Evolutionary conservation across 2,329 filamentous ascomycete species (phyloP).

Genomic region (Aspergillus brunneoviolaceus): DNA sequence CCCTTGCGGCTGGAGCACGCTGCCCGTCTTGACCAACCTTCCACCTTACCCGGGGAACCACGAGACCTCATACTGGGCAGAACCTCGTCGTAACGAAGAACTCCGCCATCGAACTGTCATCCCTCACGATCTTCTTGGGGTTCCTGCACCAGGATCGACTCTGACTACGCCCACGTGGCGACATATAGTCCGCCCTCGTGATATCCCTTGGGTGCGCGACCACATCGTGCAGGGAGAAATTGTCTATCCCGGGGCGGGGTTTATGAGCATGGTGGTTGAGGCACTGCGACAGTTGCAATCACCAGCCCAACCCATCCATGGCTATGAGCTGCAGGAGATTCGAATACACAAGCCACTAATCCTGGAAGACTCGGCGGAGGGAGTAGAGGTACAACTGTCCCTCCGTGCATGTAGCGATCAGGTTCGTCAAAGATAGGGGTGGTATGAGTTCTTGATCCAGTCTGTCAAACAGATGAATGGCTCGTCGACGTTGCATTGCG

Average conservation of each 20-base stretch:
- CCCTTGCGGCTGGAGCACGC: neutral
- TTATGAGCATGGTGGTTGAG: slow-evolving; percentile 27
- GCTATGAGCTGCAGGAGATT: neutral
- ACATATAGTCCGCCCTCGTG: slow-evolving; percentile 24
- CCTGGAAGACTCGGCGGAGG: neutral
- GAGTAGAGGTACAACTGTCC: neutral
- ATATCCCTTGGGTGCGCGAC: slow-evolving; percentile 33
- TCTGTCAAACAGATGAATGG: neutral
- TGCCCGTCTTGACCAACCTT: slow-evolving; percentile 12
- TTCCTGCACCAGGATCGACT: neutral
- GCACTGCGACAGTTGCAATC: slow-evolving; percentile 11
- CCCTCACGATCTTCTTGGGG: slow-evolving; percentile 22
- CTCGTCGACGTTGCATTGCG: neutral
- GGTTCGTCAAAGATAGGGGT: neutral
- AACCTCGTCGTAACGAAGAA: slow-evolving; percentile 10
- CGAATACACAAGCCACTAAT: neutral
- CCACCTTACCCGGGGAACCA: slow-evolving; percentile 22
- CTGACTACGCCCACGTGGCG: slow-evolving; percentile 26
- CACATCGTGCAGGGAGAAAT: slow-evolving; percentile 31
- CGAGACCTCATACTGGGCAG: slow-evolving; percentile 11
- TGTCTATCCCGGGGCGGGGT: slow-evolving; percentile 32
- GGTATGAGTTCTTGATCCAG: neutral
- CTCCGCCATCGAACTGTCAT: slow-evolving; percentile 5
- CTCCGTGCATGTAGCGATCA: neutral
- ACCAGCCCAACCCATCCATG: too few relatives aligned